Evolutionary conservation across 164 flowering plant genomes (phyloP).

Genomic region (Vitis cinerea): DNA sequence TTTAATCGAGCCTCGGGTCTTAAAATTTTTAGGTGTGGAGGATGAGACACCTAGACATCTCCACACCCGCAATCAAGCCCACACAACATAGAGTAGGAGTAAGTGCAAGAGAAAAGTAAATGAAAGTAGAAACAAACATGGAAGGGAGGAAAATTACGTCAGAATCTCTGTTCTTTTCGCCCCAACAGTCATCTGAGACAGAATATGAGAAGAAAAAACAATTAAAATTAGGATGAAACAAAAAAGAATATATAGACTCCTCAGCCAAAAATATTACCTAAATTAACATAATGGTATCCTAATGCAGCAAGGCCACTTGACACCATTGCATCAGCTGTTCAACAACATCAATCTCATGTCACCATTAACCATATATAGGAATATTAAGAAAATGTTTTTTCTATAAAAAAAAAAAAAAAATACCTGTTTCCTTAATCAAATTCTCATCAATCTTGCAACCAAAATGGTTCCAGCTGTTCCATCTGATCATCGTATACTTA

Average conservation of each 20-base stretch:
- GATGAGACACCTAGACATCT: no score
- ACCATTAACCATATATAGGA: not conserved
- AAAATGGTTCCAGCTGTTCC: slow-evolving; percentile 48
- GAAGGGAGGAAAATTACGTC: slow-evolving; percentile 6
- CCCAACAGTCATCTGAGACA: slow-evolving; percentile 33
- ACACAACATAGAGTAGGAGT: no score
- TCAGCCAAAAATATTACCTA: slow-evolving; percentile 11
- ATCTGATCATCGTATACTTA: slow-evolving; percentile 11
- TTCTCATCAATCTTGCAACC: slow-evolving; percentile 30
- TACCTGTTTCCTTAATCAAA: slow-evolving; percentile 38
- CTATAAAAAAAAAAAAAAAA: no score
- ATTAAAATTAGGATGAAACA: not conserved
- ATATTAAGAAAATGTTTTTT: not conserved
- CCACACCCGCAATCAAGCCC: no score
- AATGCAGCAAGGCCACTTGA: slow-evolving; percentile 24
- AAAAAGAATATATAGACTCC: not conserved
- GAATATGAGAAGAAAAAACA: not conserved
- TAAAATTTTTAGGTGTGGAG: no score
- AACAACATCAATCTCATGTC: not conserved
- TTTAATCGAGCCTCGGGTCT: no score
- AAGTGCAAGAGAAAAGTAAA: no score
- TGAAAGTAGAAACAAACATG: no score
- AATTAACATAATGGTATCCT: slow-evolving; percentile 22
- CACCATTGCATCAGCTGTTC: slow-evolving; percentile 32
- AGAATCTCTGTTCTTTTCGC: slow-evolving; percentile 21